phyloP scores from a whole-genome alignment of 2,329 filamentous ascomycete genomes.

The Alternaria angustiovoidea region DNA sequence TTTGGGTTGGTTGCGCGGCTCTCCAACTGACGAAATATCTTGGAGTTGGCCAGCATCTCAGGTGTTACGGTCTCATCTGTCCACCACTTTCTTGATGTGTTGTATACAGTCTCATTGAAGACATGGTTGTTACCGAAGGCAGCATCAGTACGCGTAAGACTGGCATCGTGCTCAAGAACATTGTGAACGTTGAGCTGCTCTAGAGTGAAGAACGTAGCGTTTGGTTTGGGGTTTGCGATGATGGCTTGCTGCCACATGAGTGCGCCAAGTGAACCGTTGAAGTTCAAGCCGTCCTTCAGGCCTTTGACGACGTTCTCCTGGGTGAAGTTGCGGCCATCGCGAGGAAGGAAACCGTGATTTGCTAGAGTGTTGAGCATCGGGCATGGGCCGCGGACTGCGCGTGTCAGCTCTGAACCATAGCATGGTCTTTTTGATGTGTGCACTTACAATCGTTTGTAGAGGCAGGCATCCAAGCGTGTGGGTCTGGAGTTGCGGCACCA shows the following conservation, averaged over 20 bases:
- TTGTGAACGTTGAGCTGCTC: conserved; percentile 59
- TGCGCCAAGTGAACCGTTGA: conserved; percentile 51
- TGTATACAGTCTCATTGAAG: conserved; percentile 64
- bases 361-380: conserved; percentile 48
- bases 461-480: conserved; percentile 29
- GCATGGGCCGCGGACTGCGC: conserved; percentile 39
- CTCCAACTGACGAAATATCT: conserved; percentile 55
- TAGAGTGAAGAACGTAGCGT: conserved; percentile 41
- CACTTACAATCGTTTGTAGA: conserved; percentile 26
- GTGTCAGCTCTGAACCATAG: neutral
- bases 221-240: conserved; percentile 37
- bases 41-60: conserved; percentile 53
- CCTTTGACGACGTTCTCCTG: conserved; percentile 49
- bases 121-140: conserved; percentile 61
- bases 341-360: conserved; percentile 47
- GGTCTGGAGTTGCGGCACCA: neutral
- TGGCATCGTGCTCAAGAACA: conserved; percentile 61
- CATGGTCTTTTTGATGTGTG: neutral
- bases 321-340: conserved; percentile 46
- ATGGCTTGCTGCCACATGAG: conserved; percentile 57
- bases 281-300: conserved; percentile 55
- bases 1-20: conserved; percentile 59
- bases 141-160: conserved; percentile 59
- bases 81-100: conserved; percentile 59
- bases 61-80: conserved; percentile 49